A percentile compares a stretch with the other conserved stretches of the same genome.
Evolutionary conservation across 2,329 filamentous ascomycete genomes (phyloP).

Genomic region (Diplodia corticola): DNA sequence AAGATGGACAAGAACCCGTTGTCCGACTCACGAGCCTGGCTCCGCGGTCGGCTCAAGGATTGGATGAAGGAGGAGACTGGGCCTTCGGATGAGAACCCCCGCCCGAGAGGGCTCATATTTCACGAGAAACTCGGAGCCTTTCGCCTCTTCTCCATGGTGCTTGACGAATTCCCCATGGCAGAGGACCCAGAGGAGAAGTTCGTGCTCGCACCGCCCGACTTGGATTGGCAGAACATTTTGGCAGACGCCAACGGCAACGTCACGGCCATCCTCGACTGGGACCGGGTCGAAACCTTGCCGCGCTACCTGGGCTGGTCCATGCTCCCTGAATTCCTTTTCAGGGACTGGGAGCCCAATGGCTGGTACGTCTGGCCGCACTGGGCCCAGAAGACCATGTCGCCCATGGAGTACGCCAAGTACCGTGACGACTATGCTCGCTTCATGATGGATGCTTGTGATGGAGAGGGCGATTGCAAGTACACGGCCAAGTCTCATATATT

Average conservation of each 20-base stretch:
- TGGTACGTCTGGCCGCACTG: background rate
- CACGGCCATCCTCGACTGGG: slow-evolving; percentile 23
- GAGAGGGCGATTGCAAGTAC: slow-evolving; percentile 5
- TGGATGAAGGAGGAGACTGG: background rate
- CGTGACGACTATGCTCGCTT: slow-evolving; percentile 18
- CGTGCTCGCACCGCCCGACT: slow-evolving; percentile 17
- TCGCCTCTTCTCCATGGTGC: slow-evolving; percentile 12
- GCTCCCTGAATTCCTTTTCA: background rate
- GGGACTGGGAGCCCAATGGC: slow-evolving; percentile 5
- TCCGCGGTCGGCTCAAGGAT: slow-evolving; percentile 1
- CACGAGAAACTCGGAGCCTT: background rate
- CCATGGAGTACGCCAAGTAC: slow-evolving; percentile 1
- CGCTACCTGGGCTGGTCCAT: slow-evolving; percentile 18
- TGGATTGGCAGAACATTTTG: slow-evolving; percentile 21
- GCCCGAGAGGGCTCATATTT: background rate
- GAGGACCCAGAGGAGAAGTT: background rate
- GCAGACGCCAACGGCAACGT: slow-evolving; percentile 21
- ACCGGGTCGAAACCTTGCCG: slow-evolving; percentile 9
- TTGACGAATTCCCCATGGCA: slow-evolving; percentile 4
- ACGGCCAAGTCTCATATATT: slow-evolving; percentile 10
- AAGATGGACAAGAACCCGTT: background rate
- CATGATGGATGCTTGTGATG: slow-evolving; percentile 14
- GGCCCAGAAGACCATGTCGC: background rate
- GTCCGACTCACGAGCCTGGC: background rate
- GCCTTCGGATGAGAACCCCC: background rate